Conservation (phyloP, 83 land plant species). For the Picea abies region DNA sequence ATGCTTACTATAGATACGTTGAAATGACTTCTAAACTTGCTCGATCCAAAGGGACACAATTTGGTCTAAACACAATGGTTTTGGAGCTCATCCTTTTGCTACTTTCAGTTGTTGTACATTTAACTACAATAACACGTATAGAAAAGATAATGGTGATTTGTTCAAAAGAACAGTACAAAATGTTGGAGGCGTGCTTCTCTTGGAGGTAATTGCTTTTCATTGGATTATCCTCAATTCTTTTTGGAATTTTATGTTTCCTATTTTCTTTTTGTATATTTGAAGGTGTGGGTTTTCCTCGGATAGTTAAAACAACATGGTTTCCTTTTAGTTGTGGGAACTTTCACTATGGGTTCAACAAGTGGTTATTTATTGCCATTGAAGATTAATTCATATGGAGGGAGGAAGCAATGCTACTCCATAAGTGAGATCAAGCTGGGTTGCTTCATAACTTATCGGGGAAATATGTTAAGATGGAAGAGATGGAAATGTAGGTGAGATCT, state of each 20-base stretch:
- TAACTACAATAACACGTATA: conserved; percentile 3
- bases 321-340: conserved; percentile 13
- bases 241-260: conserved; percentile 17
- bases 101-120: conserved; percentile 33
- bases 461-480: conserved; percentile 23
- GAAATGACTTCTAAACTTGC: conserved; percentile 57
- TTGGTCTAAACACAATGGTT: conserved; percentile 55
- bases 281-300: conserved; percentile 2
- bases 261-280: neutral
- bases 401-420: neutral
- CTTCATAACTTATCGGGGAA: neutral
- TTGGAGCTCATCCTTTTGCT: conserved; percentile 47
- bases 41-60: conserved; percentile 77
- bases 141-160: conserved; percentile 1
- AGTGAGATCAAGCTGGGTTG: neutral
- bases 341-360: conserved; percentile 9
- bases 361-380: conserved; percentile 3
- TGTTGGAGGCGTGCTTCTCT: conserved; percentile 9
- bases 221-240: conserved; percentile 1
- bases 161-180: neutral
- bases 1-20: conserved; percentile 49
- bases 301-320: conserved; percentile 10
- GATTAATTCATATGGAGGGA: neutral
- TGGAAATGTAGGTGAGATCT: conserved; percentile 43
- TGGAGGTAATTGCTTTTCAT: conserved; percentile 2